Base-by-base conservation (phyloP, 306 rosid species). In the Sphenostylis stenocarpa region DNA sequence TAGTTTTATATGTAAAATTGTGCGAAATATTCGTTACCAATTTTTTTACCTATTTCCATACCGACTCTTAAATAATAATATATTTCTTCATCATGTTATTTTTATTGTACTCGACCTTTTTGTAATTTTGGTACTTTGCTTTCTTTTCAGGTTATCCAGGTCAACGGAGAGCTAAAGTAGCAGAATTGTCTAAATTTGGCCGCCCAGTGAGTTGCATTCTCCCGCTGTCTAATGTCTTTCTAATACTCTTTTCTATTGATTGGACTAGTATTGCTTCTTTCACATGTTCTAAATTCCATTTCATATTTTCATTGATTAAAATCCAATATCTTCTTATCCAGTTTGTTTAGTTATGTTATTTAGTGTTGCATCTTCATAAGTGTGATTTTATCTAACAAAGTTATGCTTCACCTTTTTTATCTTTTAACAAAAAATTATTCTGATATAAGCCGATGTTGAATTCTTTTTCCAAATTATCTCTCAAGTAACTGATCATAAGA, bases 111-210 rank as follows among this genome's bases (percentile, higher is more conserved):
- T 34, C 62, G 26, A 8, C 63, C 12, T 15, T 62, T 21, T 43
- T 62, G 53, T 41, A 24, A 70, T 4, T 51, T 67, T 70, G 45
- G 38, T 72, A 67, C 28, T 52, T 60, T 75, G 56, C 47, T 68
- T 78, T 39, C 61, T 68, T 44, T 61, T 53, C 72, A 94, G 98
- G 98, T 81, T 86, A 67, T 80, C 97, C 97, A 10, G 96, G 94
- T 57, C 94, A 90, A 71, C 91, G 68, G 77, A 91, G 87, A 81
- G 97, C 96, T 73, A 93, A 88, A 86, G 77, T 84, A 62, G 80
- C 92, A 13, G 91, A 94, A 78, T 75, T 88, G 41, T 84, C 98
- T 12, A 94, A 91, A 85, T 94, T 94, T 53, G 98, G 97, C 73
- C 96, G 98, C 20, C 98, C 97, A 21, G 98, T 94, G 77, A 94